Percentiles rank a stretch among this genome's conserved stretches.
These are phyloP conservation scores for Stachybotrys chartarum DNA, from an alignment of 2,329 filamentous ascomycete genomes.

Conservation along the genomic window DNA sequence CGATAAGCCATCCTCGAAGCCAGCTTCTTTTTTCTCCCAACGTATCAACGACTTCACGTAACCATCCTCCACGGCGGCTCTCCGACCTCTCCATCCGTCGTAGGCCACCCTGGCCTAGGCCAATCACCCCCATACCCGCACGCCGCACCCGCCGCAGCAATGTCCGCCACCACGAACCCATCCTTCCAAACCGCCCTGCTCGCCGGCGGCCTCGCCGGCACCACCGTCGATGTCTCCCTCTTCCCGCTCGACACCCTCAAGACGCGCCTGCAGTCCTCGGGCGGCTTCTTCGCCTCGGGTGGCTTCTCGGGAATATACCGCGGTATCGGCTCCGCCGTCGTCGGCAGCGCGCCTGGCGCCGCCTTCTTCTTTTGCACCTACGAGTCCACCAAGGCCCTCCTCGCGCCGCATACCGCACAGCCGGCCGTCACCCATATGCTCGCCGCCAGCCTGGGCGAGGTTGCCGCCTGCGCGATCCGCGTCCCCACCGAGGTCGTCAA, in stretches of 20 bases:
- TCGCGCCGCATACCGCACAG: slow-evolving; percentile 25
- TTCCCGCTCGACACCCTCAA: slow-evolving; percentile 98
- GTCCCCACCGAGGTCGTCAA: slow-evolving; percentile 97
- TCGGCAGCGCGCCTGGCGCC: slow-evolving; percentile 87
- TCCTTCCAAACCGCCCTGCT: slow-evolving; percentile 55
- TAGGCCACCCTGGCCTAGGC: not conserved
- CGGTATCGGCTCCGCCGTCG: slow-evolving; percentile 79
- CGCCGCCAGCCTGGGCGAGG: slow-evolving; percentile 78
- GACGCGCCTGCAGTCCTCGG: slow-evolving; percentile 82
- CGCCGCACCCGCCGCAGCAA: not conserved
- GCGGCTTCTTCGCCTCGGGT: slow-evolving; percentile 72
- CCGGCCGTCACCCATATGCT: slow-evolving; percentile 62
- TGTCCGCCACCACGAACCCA: slow-evolving; percentile 16
- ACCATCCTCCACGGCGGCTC: not conserved
- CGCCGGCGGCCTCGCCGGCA: slow-evolving; percentile 87
- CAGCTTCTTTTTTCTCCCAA: not conserved
- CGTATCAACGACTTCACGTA: not conserved
- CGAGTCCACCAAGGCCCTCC: slow-evolving; percentile 61
- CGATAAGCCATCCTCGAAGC: slow-evolving; percentile 12
- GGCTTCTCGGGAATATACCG: slow-evolving; percentile 91
- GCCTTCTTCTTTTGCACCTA: slow-evolving; percentile 98
- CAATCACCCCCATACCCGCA: not conserved
- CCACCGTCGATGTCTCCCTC: slow-evolving; percentile 92
- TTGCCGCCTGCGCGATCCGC: slow-evolving; percentile 84
- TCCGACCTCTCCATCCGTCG: not conserved